Base-by-base conservation (phyloP, 2,329 filamentous ascomycete species). In the Amphichorda felina region DNA sequence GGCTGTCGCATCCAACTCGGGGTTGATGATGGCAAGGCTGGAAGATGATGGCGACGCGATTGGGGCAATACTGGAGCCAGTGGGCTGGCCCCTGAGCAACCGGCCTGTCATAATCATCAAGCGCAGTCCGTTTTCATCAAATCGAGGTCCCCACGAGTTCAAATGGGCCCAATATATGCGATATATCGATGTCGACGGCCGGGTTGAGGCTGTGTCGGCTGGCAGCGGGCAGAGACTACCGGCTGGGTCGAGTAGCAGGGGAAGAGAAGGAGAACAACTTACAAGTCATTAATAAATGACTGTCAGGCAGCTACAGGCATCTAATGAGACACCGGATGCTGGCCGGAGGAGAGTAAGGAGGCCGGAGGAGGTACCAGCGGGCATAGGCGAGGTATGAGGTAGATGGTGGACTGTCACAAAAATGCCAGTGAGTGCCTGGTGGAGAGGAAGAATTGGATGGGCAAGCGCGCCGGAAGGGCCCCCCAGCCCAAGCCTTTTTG, bases 11-110 rank as follows among this genome's bases (percentile, higher is more conserved):
- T 61, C 44, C 45, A 42, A 46, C 50, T 48, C 54, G 51, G 48
- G 53, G 56, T 59, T 49, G 61, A 63, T 61, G 61, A 59, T 60
- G 55, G 52, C 61, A 48, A 68, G 65, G 65, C 64, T 68, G 64
- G 58, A 51, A 49, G 45, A 48, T 48, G 59, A 54, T 57, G 51
- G 46, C 49, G 18, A 14, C 18, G 59, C 60, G 58, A 72, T 70
- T 66, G 63, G 43, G 44, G 43, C 50, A 48, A 41, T 43, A 42
- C 43, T 42, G 40, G 41, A 41, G 35, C 41, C 42, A 32, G 38
- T 42, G 37, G 39, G 37, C 38, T 36, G 39, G 39, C 39, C 44
- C 41, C 37, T 39, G 38, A 37, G 45, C 37, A 34, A 41, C 44
- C 44, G 41, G 38, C 41, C 45, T 49, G 51, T 60, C 52, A 36